These are phyloP conservation scores for Apiotrichum laibachii DNA, from an alignment of 1,284 basidiomycete species.

Conservation along the genomic window DNA sequence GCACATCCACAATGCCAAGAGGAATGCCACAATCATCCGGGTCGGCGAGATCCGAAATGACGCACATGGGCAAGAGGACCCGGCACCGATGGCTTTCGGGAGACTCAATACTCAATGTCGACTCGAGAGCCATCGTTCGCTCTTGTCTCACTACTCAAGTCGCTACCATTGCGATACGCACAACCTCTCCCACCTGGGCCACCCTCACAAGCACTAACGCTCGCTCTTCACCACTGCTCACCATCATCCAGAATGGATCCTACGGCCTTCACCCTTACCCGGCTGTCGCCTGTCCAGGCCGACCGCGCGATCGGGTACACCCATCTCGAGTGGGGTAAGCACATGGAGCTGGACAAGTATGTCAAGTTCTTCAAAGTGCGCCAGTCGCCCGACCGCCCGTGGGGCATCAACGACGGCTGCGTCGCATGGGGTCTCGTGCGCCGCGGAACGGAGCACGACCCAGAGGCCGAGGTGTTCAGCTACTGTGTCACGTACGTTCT, in stretches of 20 bases:
- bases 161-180: no score
- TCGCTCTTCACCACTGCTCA: no score
- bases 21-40: no score
- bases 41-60: no score
- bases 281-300: constrained; percentile 15
- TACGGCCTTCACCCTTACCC: constrained; percentile 20
- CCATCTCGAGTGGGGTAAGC: neutral
- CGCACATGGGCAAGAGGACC: no score
- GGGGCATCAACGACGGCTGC: constrained; percentile 8
- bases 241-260: neutral
- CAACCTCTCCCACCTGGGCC: no score
- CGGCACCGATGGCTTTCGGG: no score
- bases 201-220: no score
- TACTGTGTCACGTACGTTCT: constrained; percentile 10
- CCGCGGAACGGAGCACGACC: constrained; percentile 1
- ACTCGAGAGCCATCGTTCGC: no score
- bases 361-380: neutral
- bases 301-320: neutral
- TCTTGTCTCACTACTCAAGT: no score
- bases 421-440: constrained; percentile 17
- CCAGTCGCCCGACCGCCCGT: neutral
- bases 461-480: constrained; percentile 1
- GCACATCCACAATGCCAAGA: no score
- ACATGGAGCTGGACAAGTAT: neutral
- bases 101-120: no score